Conservation (phyloP, 2,329 filamentous ascomycete species). For the Epichloe sp. region DNA sequence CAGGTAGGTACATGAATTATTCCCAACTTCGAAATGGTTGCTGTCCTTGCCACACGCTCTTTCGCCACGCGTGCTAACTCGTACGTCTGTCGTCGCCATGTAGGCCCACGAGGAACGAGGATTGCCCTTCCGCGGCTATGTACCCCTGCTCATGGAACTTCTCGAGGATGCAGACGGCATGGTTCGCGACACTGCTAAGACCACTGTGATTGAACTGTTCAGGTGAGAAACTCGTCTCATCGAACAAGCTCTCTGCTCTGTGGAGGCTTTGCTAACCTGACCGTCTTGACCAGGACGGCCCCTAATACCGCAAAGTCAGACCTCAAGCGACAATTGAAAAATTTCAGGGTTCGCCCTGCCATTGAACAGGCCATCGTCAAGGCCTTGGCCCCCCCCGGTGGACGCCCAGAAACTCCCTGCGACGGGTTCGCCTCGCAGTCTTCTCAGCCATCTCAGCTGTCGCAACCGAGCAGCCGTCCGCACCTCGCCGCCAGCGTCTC, state of each 20-base stretch:
- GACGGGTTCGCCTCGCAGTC: constrained; percentile 21
- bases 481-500: constrained; percentile 39
- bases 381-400: constrained; percentile 49
- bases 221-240: constrained; percentile 33
- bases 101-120: constrained; percentile 72
- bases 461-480: constrained; percentile 25
- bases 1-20: constrained; percentile 37
- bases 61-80: constrained; percentile 9
- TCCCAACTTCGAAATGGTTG: background rate
- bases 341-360: constrained; percentile 72
- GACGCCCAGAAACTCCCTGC: constrained; percentile 27
- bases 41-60: background rate
- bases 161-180: constrained; percentile 82
- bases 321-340: constrained; percentile 72
- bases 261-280: constrained; percentile 4
- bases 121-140: constrained; percentile 71
- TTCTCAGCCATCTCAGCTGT: background rate
- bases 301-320: constrained; percentile 77
- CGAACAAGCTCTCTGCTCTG: too few relatives aligned
- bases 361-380: constrained; percentile 74
- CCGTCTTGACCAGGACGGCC: constrained; percentile 42
- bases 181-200: constrained; percentile 75
- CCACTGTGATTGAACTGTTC: constrained; percentile 76
- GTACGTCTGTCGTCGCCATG: background rate
- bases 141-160: constrained; percentile 69